Conservation (phyloP, 2,329 filamentous ascomycete species). For the Passalora sequoiae region DNA sequence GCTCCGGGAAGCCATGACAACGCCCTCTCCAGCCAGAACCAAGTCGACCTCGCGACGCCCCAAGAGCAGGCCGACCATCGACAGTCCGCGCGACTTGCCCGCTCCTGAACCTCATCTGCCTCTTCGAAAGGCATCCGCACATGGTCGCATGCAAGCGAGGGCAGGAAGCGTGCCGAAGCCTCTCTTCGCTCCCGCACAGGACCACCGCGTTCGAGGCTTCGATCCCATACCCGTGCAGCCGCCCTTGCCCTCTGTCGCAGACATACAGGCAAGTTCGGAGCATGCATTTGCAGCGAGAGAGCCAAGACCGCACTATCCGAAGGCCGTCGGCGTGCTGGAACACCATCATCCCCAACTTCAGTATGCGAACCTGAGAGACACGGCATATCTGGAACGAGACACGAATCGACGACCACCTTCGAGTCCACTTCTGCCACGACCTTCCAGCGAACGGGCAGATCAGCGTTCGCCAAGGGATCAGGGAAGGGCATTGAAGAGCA, state of each 20-base stretch:
- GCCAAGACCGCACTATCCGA: slow-evolving; percentile 25
- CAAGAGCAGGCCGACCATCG: slow-evolving; percentile 34
- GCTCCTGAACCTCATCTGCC: slow-evolving; percentile 39
- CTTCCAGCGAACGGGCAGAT: slow-evolving; percentile 13
- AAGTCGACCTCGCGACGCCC: slow-evolving; percentile 2
- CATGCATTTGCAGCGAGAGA: slow-evolving; percentile 33
- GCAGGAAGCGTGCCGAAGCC: slow-evolving; percentile 28
- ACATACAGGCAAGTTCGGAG: slow-evolving; percentile 32
- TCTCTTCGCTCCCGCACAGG: slow-evolving; percentile 26
- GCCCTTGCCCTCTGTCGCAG: slow-evolving; percentile 25
- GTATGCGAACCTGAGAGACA: slow-evolving; percentile 12
- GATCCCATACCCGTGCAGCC: slow-evolving; percentile 28
- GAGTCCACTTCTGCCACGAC: slow-evolving; percentile 24
- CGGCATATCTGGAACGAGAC: neutral
- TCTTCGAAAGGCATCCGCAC: slow-evolving; percentile 38
- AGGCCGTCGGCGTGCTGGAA: slow-evolving; percentile 28
- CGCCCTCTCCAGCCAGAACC: slow-evolving; percentile 4
- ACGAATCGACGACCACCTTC: slow-evolving; percentile 15
- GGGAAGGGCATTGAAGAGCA: slow-evolving; percentile 17
- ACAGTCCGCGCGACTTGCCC: slow-evolving; percentile 68
- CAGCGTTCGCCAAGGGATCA: slow-evolving; percentile 5
- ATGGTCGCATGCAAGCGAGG: slow-evolving; percentile 31
- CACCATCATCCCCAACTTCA: slow-evolving; percentile 12
- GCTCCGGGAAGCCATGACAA: slow-evolving; percentile 26
- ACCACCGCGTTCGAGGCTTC: slow-evolving; percentile 28